A percentile compares a stretch with the other conserved stretches of the same genome.
These are phyloP conservation scores for Neopestalotiopsis sp. DNA, from an alignment of 2,329 filamentous ascomycete species.

Conservation along the genomic window DNA sequence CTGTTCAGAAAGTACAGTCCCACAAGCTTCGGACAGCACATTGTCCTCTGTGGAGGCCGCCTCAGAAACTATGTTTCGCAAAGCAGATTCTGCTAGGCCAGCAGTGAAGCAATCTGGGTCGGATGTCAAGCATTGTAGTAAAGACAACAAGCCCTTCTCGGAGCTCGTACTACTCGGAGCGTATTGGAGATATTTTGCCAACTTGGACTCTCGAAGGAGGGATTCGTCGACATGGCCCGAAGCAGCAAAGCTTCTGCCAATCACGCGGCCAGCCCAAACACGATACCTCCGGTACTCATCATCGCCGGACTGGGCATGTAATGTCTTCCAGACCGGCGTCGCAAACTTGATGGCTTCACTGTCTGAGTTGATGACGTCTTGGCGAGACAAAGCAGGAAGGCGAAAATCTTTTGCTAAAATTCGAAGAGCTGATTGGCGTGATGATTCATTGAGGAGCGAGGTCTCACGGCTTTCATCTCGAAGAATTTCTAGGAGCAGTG, in stretches of 20 bases:
- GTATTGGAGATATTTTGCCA: constrained; percentile 54
- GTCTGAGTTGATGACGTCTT: constrained; percentile 75
- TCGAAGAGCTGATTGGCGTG: constrained; percentile 71
- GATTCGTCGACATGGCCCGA: constrained; percentile 70
- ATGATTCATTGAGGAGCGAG: constrained; percentile 72
- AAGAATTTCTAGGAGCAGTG: constrained; percentile 79
- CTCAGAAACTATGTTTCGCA: constrained; percentile 62
- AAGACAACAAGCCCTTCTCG: constrained; percentile 64
- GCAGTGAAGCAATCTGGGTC: constrained; percentile 60
- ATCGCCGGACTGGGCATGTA: constrained; percentile 66
- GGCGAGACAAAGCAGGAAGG: constrained; percentile 57
- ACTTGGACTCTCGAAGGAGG: constrained; percentile 63
- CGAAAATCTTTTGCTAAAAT: constrained; percentile 79
- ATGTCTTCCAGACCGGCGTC: constrained; percentile 77
- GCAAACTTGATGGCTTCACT: constrained; percentile 65
- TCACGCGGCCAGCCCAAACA: constrained; percentile 82
- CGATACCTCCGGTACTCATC: constrained; percentile 75
- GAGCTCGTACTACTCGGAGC: constrained; percentile 59
- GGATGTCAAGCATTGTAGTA: constrained; percentile 66
- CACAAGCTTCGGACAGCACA: constrained; percentile 54
- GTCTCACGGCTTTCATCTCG: constrained; percentile 68
- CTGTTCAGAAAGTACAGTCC: constrained; percentile 55
- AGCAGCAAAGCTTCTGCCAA: constrained; percentile 83
- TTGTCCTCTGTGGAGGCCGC: constrained; percentile 52
- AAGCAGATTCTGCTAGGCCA: constrained; percentile 64